phyloP scores from a whole-genome alignment of 1,284 basidiomycete genomes.

The Puccinia triticina region DNA sequence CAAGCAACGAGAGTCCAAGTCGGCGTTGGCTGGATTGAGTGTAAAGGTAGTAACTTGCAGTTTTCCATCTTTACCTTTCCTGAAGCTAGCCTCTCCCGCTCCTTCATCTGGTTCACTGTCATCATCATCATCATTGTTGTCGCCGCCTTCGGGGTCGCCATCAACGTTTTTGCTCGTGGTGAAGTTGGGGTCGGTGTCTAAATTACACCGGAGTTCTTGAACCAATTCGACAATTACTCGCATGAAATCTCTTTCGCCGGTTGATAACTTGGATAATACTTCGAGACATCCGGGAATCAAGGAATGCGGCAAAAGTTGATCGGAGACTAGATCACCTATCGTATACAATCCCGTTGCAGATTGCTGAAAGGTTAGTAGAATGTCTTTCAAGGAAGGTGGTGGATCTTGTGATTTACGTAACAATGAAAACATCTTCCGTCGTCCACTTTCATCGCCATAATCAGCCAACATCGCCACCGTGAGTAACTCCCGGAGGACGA shows the following conservation, averaged over 20 bases:
- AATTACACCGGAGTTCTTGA: conserved; percentile 73
- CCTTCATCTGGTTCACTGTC: conserved; percentile 48
- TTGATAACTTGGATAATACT: conserved; percentile 78
- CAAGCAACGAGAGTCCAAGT: conserved; percentile 77
- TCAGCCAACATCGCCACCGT: conserved; percentile 81
- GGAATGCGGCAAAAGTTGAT: conserved; percentile 74
- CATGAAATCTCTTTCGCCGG: conserved; percentile 86
- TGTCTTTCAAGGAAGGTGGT: background rate
- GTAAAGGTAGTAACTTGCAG: conserved; percentile 37
- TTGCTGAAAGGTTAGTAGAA: conserved; percentile 32
- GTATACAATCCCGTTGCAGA: background rate
- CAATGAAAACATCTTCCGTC: conserved; percentile 86
- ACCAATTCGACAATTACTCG: conserved; percentile 92
- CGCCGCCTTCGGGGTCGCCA: conserved; percentile 55
- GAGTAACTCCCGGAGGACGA: conserved; percentile 79
- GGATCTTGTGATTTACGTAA: conserved; percentile 68
- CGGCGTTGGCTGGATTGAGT: conserved; percentile 66
- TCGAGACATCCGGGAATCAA: conserved; percentile 83
- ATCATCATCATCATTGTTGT: conserved; percentile 40
- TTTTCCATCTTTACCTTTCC: conserved; percentile 37
- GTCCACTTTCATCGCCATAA: conserved; percentile 91
- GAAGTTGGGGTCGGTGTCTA: conserved; percentile 37
- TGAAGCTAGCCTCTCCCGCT: conserved; percentile 47
- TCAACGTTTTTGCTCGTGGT: conserved; percentile 61
- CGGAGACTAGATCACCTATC: conserved; percentile 80